Evolutionary conservation across 345 rosid species (phyloP).

Genomic region (Aethionema arabicum): DNA sequence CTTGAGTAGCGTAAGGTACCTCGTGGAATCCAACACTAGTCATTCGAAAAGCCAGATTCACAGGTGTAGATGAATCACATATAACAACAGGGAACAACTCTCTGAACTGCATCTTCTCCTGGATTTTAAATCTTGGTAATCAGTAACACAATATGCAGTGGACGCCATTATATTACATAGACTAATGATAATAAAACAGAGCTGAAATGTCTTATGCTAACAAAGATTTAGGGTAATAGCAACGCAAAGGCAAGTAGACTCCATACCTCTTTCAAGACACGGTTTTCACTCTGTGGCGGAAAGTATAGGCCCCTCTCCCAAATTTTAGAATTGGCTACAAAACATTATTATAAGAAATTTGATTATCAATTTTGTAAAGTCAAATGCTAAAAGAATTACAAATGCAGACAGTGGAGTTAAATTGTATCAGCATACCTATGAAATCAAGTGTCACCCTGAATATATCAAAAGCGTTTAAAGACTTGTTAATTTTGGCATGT

Average conservation of each 20-base stretch:
- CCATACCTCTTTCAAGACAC: constrained; percentile 55
- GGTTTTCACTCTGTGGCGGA: constrained; percentile 37
- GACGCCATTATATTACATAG: background rate
- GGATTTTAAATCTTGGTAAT: constrained; percentile 30
- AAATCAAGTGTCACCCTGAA: constrained; percentile 57
- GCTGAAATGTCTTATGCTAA: background rate
- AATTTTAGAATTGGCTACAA: constrained; percentile 54
- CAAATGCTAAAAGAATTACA: background rate
- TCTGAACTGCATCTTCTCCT: constrained; percentile 47
- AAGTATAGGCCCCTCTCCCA: constrained; percentile 69
- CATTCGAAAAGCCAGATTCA: constrained; percentile 63
- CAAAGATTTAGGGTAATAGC: too few relatives aligned
- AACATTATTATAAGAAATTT: background rate
- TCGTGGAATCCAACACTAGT: constrained; percentile 47
- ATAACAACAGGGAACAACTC: constrained; percentile 57
- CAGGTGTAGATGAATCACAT: constrained; percentile 40
- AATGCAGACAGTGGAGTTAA: background rate
- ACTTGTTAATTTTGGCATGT: constrained; percentile 45
- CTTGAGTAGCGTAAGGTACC: constrained; percentile 40
- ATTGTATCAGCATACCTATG: constrained; percentile 46
- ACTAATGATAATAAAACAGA: background rate
- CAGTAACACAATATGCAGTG: background rate
- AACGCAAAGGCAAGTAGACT: background rate
- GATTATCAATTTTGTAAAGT: background rate
- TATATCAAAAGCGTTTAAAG: constrained; percentile 64